Conservation (phyloP, 768 basidiomycete species). For the Baorangia bicolor region DNA sequence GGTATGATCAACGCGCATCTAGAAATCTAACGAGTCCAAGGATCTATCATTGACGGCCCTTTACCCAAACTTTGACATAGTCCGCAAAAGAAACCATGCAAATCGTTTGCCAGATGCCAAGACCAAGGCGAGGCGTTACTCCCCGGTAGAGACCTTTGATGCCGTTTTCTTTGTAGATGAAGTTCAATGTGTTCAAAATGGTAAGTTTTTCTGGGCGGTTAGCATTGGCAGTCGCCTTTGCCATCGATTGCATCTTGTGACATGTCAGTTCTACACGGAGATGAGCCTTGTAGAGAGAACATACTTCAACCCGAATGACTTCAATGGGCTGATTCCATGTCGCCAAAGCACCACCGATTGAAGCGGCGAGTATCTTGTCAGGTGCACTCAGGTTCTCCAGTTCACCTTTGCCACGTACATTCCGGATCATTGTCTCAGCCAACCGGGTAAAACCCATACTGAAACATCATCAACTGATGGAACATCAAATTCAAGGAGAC, state of each 20-base stretch:
- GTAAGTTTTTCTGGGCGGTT: conserved; percentile 92
- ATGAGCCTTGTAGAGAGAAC: neutral
- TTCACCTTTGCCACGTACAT: conserved; percentile 74
- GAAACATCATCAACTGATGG: conserved; percentile 7
- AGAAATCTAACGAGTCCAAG: conserved; percentile 1
- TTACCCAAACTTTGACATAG: conserved; percentile 89
- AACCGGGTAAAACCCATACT: conserved; percentile 97
- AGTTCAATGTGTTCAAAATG: conserved; percentile 86
- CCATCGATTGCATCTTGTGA: conserved; percentile 96
- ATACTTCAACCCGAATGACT: conserved; percentile 92
- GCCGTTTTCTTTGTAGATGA: conserved; percentile 96
- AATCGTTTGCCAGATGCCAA: conserved; percentile 96
- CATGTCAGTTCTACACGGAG: conserved; percentile 1
- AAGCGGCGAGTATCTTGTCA: conserved; percentile 88
- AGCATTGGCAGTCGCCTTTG: conserved; percentile 64
- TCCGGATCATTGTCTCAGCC: conserved; percentile 79
- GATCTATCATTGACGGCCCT: conserved; percentile 34
- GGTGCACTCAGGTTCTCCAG: conserved; percentile 67
- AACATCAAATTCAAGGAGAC: neutral
- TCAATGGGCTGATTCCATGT: conserved; percentile 99
- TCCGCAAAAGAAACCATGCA: conserved; percentile 99
- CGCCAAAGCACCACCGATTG: conserved; percentile 90
- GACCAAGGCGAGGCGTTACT: conserved; percentile 93
- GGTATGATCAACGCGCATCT: conserved; percentile 17
- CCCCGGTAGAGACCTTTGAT: conserved; percentile 96